These are phyloP conservation scores for Mycena albidolilacea DNA, from an alignment of 768 basidiomycete genomes.

Conservation along the genomic window DNA sequence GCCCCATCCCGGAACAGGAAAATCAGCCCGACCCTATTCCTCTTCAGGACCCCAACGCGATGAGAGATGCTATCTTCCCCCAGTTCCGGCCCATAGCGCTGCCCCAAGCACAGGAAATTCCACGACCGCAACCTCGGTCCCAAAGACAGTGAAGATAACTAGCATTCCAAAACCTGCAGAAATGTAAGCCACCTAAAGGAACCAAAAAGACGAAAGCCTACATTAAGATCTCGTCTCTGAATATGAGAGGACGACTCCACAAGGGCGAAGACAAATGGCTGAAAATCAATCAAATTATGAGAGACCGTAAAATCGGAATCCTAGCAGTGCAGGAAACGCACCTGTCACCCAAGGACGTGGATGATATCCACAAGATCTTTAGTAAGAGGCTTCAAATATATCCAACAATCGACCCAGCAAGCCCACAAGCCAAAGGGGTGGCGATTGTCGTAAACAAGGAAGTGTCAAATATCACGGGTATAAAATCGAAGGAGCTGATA, in stretches of 20 bases:
- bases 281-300: slow-evolving; percentile 15
- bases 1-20: too few species aligned
- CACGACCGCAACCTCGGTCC: too few species aligned
- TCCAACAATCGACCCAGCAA: slow-evolving; percentile 4
- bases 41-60: too few species aligned
- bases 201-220: slow-evolving; percentile 8
- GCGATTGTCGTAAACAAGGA: slow-evolving; percentile 21
- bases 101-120: too few species aligned
- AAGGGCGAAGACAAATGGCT: slow-evolving; percentile 11
- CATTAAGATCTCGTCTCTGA: slow-evolving; percentile 8
- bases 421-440: slow-evolving; percentile 5
- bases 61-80: too few species aligned
- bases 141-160: too few species aligned
- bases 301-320: slow-evolving; percentile 20
- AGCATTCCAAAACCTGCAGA: too few species aligned
- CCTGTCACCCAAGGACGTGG: slow-evolving; percentile 3
- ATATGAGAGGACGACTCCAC: slow-evolving; percentile 24
- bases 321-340: slow-evolving; percentile 20
- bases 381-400: slow-evolving; percentile 1
- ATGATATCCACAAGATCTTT: slow-evolving; percentile 11
- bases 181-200: neutral
- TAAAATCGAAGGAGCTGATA: slow-evolving; percentile 5
- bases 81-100: too few species aligned
- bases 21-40: too few species aligned
- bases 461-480: neutral